phyloP scores from a whole-genome alignment of 768 basidiomycete genomes.

The Chiua virens region DNA sequence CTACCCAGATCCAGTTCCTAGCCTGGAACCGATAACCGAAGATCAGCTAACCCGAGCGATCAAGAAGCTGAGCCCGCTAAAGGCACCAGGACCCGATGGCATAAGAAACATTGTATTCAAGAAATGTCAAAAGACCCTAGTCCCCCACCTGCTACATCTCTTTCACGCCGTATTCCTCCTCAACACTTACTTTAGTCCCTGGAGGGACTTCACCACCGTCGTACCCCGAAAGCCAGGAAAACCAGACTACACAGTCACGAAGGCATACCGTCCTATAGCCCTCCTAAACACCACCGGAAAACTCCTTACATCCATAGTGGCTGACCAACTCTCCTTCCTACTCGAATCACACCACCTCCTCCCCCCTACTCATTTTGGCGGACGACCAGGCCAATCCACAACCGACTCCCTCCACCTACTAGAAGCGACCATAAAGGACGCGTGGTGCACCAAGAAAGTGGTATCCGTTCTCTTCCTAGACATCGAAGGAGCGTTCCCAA shows the following conservation, averaged over 20 bases:
- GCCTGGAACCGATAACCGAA: too few species aligned
- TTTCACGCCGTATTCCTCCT: background rate
- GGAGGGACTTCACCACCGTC: slow-evolving; percentile 28
- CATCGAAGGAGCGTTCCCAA: slow-evolving; percentile 6
- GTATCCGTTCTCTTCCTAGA: background rate
- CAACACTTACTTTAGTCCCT: slow-evolving; percentile 10
- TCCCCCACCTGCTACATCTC: background rate
- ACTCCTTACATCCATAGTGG: background rate
- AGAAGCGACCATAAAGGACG: background rate
- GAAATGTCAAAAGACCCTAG: slow-evolving; percentile 8
- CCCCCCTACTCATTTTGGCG: background rate
- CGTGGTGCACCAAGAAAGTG: background rate
- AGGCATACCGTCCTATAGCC: slow-evolving; percentile 37
- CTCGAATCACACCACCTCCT: background rate
- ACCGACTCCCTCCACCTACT: background rate
- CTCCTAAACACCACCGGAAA: slow-evolving; percentile 2
- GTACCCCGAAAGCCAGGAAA: slow-evolving; percentile 39
- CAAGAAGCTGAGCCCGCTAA: background rate
- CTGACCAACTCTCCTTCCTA: background rate
- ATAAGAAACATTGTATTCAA: slow-evolving; percentile 28
- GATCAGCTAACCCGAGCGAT: too few species aligned
- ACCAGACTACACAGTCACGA: slow-evolving; percentile 31
- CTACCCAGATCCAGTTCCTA: too few species aligned
- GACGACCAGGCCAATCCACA: background rate
- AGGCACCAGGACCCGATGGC: slow-evolving; percentile 27